These are phyloP conservation scores for Lotmaria passim DNA, from an alignment of 208 protist species.

Conservation along the genomic window DNA sequence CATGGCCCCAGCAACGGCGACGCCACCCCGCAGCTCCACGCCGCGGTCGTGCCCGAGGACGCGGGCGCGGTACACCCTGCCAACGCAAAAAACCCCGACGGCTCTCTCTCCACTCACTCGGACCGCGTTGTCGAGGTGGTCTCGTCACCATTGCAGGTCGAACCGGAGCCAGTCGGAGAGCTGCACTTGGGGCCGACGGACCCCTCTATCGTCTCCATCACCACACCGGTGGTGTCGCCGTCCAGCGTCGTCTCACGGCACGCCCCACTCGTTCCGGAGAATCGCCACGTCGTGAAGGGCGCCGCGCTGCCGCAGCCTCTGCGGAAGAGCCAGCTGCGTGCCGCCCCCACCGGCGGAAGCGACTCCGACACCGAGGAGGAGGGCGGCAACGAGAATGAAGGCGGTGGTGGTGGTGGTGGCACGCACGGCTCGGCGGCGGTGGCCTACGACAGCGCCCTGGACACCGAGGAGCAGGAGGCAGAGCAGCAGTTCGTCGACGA, in stretches of 20 bases:
- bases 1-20: not conserved
- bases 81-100: not conserved
- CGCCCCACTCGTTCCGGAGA: slow-evolving; percentile 25
- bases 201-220: not conserved
- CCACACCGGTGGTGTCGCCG: not conserved
- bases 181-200: not conserved
- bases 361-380: slow-evolving; percentile 55
- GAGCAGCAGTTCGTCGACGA: slow-evolving; percentile 87
- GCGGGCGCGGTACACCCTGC: not conserved
- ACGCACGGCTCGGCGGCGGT: not conserved
- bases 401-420: not conserved
- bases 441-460: slow-evolving; percentile 23
- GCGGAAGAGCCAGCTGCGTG: slow-evolving; percentile 46
- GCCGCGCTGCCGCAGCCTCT: slow-evolving; percentile 32
- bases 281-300: slow-evolving; percentile 22
- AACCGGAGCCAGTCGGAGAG: slow-evolving; percentile 4
- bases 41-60: not conserved
- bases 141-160: slow-evolving; percentile 17
- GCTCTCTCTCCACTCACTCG: not conserved
- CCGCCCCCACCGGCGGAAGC: slow-evolving; percentile 51
- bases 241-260: slow-evolving; percentile 12
- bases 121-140: slow-evolving; percentile 6
- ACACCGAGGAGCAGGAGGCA: slow-evolving; percentile 49
- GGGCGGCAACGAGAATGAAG: slow-evolving; percentile 9
- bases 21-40: not conserved